phyloP scores from a whole-genome alignment of 306 rosid genomes.

The Vigna hirtella region DNA sequence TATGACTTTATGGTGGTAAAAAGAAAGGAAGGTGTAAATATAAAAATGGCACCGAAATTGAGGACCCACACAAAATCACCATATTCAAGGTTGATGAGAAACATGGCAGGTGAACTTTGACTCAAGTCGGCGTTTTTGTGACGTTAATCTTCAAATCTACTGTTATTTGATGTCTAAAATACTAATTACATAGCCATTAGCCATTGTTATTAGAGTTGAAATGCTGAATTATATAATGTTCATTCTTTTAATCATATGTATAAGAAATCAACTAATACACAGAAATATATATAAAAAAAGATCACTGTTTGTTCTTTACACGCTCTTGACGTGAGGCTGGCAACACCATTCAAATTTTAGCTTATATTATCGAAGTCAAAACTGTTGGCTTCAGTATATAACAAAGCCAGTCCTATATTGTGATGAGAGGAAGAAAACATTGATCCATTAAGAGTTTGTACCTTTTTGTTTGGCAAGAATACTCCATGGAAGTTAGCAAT shows the following conservation, averaged over 20 bases:
- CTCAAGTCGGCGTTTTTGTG: slow-evolving; percentile 19
- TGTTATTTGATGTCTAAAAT: neutral
- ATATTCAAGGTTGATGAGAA: slow-evolving; percentile 43
- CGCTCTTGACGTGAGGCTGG: slow-evolving; percentile 42
- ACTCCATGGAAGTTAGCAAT: slow-evolving; percentile 37
- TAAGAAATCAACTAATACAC: neutral
- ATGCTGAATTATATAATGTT: neutral
- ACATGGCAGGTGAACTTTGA: slow-evolving; percentile 44
- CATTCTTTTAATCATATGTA: neutral
- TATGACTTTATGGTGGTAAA: neutral
- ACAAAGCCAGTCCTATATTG: slow-evolving; percentile 35
- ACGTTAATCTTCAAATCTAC: slow-evolving; percentile 40
- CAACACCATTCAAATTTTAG: slow-evolving; percentile 30
- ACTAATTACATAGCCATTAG: slow-evolving; percentile 15
- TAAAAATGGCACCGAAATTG: slow-evolving; percentile 24
- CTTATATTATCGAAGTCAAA: slow-evolving; percentile 30
- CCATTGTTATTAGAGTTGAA: slow-evolving; percentile 18
- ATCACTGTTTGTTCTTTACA: slow-evolving; percentile 11
- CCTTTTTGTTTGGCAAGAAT: neutral
- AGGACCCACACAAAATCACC: slow-evolving; percentile 34
- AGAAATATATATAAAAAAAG: too few species aligned
- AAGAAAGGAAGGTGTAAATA: neutral
- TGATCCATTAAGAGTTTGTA: slow-evolving; percentile 25
- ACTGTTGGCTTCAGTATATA: slow-evolving; percentile 38
- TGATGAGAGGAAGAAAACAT: slow-evolving; percentile 26